Evolutionary conservation across 2,329 filamentous ascomycete species (phyloP).

Genomic region (Macroventuria anomochaeta): DNA sequence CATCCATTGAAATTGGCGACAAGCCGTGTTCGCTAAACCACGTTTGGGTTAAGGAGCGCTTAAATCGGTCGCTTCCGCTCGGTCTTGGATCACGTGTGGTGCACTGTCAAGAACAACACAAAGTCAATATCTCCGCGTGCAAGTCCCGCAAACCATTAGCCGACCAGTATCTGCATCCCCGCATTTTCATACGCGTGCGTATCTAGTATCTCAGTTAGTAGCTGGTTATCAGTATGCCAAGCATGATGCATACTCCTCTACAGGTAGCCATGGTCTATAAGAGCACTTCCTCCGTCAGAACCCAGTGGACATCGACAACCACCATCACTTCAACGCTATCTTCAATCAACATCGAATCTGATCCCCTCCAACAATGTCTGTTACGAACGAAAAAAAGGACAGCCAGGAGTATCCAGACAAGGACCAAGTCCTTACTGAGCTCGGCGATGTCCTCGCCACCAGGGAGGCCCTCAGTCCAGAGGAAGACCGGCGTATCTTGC

Average conservation of each 20-base stretch:
- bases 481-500: slow-evolving; percentile 13
- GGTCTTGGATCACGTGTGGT: not conserved
- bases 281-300: not conserved
- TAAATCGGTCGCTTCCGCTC: no score
- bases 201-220: not conserved
- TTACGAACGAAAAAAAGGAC: not conserved
- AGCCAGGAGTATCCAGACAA: slow-evolving; percentile 5
- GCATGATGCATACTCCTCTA: not conserved
- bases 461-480: slow-evolving; percentile 6
- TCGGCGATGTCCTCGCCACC: not conserved
- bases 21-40: not conserved
- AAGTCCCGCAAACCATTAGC: not conserved
- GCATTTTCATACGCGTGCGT: not conserved
- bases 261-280: slow-evolving; percentile 2
- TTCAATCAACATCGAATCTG: not conserved
- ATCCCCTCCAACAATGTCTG: not conserved
- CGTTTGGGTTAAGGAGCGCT: slow-evolving; percentile 1
- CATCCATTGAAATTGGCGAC: not conserved
- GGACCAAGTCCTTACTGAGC: slow-evolving; percentile 1
- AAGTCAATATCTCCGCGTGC: not conserved
- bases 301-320: not conserved
- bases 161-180: slow-evolving; percentile 1
- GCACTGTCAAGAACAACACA: not conserved
- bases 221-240: not conserved
- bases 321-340: not conserved